A percentile compares a stretch with the other conserved stretches of the same genome.
Conservation (phyloP, 345 rosid species). For the Balakata baccata region DNA sequence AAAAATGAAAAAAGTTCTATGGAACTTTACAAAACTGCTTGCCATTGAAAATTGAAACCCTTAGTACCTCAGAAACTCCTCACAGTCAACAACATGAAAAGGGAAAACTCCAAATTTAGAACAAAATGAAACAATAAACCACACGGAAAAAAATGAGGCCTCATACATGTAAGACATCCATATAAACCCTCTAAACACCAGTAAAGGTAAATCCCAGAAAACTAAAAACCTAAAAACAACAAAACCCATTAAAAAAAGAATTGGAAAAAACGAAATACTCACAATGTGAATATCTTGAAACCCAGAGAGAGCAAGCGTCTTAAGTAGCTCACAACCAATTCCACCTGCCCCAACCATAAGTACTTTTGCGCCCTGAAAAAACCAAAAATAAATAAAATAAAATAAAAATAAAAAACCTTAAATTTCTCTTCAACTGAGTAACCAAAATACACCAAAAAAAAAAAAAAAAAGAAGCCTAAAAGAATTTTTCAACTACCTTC, state of each 20-base stretch:
- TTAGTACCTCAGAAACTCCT: neutral
- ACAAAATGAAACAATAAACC: neutral
- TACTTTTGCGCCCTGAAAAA: constrained; percentile 78
- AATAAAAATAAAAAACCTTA: constrained; percentile 9
- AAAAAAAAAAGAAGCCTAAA: neutral
- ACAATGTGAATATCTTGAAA: constrained; percentile 93
- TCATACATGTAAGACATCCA: neutral
- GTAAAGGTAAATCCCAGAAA: neutral
- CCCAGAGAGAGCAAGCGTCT: constrained; percentile 92
- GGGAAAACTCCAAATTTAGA: neutral
- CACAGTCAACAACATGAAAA: neutral
- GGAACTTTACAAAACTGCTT: neutral
- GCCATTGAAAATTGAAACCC: neutral
- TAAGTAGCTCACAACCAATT: constrained; percentile 96
- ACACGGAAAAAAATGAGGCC: neutral
- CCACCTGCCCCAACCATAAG: constrained; percentile 99
- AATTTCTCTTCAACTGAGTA: neutral
- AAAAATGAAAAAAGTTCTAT: neutral
- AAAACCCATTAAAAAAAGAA: neutral
- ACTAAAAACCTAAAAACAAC: neutral
- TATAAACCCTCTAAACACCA: neutral
- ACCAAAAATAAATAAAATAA: neutral
- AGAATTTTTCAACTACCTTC: constrained; percentile 39
- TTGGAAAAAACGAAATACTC: constrained; percentile 26
- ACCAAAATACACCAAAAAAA: neutral